Base-by-base conservation (phyloP, 192 early-diverging fungal genomes). In the Rhizophagus sp. region DNA sequence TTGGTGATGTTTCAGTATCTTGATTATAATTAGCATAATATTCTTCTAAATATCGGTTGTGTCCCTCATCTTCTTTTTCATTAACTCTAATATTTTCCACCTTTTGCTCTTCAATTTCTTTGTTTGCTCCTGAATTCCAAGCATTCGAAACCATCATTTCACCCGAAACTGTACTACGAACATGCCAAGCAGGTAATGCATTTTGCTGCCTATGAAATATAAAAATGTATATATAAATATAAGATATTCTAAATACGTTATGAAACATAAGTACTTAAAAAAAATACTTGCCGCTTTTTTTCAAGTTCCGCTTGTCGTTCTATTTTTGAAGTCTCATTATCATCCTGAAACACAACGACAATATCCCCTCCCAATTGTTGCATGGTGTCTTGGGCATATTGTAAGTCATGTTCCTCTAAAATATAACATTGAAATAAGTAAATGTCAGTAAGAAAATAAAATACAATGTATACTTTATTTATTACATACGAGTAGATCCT, bases 161-260 rank as follows among this genome's bases (percentile, higher is more conserved):
- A 24, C 89, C 89, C 10, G 92, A 93, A 0, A 95, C 91, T 1
- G 93, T 93, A 74, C 90, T 91, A 76, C 91, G 91, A 36, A 89
- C 89, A 81, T 95, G 94, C 94, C 94, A 95, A 34, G 90, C 88
- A 22, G 94, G 94, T 50, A 95, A 84, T 25, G 91, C 92, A 76
- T 95, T 95, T 81, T 94, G 93, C 62, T 89, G 89, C 41, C 89
- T 79, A 34, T 57, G 13, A 22, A 76, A n/a, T 22, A 44, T 22
- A 41, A 17, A 44, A 22, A 44, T 47, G 13, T 22, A 67, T 50
- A 47, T 66, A 30, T 34, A 47, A 52, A 24, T 10, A 30, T 63
- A 80, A 73, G 57, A 44, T 27, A 4, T 49, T 57, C 41, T 12
- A 27, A 33, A 73, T 73, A 30, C 19, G 5, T 12, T 12, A 50